These are phyloP conservation scores for Coemansia brasiliensis DNA, from an alignment of 192 early-diverging fungal genomes.

Conservation along the genomic window DNA sequence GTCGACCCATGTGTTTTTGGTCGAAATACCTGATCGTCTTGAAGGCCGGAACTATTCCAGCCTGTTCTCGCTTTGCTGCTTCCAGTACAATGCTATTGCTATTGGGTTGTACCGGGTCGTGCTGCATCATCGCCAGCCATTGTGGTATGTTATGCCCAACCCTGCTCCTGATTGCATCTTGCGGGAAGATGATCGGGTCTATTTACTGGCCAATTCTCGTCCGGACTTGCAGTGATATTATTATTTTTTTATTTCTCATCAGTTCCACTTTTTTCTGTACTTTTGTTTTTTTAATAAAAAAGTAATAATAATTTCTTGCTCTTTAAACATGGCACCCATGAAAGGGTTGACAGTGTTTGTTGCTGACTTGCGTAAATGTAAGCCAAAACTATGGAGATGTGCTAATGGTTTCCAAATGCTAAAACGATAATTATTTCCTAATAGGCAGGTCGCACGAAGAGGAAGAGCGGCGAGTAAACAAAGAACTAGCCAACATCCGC, in stretches of 20 bases:
- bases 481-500: conserved; percentile 98
- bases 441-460: conserved; percentile 91
- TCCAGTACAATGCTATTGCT: conserved; percentile 53
- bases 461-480: conserved; percentile 98
- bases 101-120: conserved; percentile 67
- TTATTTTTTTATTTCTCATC: conserved; percentile 9
- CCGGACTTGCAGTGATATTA: conserved; percentile 30
- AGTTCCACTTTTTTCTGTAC: neutral
- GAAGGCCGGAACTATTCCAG: conserved; percentile 51
- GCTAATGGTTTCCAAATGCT: neutral
- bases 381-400: conserved; percentile 19
- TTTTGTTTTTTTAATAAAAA: neutral
- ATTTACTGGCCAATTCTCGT: conserved; percentile 45
- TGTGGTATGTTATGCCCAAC: conserved; percentile 64
- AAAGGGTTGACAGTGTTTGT: conserved; percentile 94
- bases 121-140: conserved; percentile 53
- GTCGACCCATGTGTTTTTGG: conserved; percentile 46
- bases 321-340: conserved; percentile 62
- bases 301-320: neutral
- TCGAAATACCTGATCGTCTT: conserved; percentile 51
- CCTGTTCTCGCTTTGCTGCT: conserved; percentile 56
- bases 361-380: conserved; percentile 98
- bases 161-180: conserved; percentile 54
- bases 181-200: conserved; percentile 61
- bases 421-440: neutral